phyloP scores from a whole-genome alignment of 306 rosid genomes.

The Alnus glutinosa region DNA sequence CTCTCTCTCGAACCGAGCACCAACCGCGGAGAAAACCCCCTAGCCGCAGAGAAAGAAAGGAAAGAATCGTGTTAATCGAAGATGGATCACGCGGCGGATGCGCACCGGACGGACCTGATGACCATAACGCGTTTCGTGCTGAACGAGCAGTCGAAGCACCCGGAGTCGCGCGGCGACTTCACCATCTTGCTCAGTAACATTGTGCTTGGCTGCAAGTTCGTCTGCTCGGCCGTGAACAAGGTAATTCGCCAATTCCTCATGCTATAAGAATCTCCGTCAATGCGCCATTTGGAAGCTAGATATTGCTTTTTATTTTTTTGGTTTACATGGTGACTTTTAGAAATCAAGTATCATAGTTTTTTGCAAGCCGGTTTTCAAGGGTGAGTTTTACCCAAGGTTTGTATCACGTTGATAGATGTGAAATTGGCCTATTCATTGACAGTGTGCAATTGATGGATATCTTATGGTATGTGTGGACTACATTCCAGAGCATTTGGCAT shows the following conservation, averaged over 20 bases:
- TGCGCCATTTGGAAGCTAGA: neutral
- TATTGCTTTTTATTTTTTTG: neutral
- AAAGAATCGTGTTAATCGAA: neutral
- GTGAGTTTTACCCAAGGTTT: too few species aligned
- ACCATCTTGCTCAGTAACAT: constrained; percentile 91
- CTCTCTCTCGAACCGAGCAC: constrained; percentile 37
- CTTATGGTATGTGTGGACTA: neutral
- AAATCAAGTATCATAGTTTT: neutral
- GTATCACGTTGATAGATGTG: neutral
- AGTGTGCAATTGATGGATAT: neutral
- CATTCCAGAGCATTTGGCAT: too few species aligned
- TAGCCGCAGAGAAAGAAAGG: neutral
- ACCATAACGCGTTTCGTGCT: constrained; percentile 85
- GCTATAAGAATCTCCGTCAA: too few species aligned
- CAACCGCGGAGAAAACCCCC: neutral
- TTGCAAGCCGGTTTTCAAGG: too few species aligned
- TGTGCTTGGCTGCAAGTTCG: constrained; percentile 96
- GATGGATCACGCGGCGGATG: constrained; percentile 95
- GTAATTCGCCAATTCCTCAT: constrained; percentile 21
- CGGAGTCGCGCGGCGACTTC: constrained; percentile 95
- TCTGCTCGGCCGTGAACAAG: constrained; percentile 89
- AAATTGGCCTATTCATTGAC: neutral
- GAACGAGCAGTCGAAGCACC: constrained; percentile 84
- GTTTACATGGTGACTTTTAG: neutral
- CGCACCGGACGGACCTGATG: constrained; percentile 89